Conservation (phyloP, 1,284 basidiomycete genomes). For the Ceratobasidium sp. region DNA sequence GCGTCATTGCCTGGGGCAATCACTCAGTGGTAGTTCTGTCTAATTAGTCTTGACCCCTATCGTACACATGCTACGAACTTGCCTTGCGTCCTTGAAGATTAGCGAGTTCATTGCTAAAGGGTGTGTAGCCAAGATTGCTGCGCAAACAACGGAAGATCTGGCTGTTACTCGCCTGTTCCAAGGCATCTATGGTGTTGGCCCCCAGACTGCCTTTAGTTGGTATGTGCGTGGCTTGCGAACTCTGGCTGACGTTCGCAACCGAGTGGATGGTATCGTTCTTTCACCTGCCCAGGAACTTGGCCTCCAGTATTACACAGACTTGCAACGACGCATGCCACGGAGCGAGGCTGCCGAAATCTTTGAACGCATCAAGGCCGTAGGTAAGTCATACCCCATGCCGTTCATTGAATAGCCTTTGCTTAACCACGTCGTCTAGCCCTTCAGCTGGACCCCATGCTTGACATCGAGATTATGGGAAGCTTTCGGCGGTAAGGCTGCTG, state of each 20-base stretch:
- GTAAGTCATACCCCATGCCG: slow-evolving; percentile 52
- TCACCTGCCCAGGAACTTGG: slow-evolving; percentile 74
- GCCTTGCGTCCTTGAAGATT: slow-evolving; percentile 57
- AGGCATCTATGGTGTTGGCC: slow-evolving; percentile 84
- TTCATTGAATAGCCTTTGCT: slow-evolving; percentile 12
- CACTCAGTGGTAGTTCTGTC: slow-evolving; percentile 16
- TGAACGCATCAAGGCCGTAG: slow-evolving; percentile 69
- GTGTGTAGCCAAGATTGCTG: slow-evolving; percentile 65
- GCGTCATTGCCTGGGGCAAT: slow-evolving; percentile 39
- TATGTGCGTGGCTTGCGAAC: slow-evolving; percentile 77
- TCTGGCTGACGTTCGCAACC: slow-evolving; percentile 69
- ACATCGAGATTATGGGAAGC: slow-evolving; percentile 87
- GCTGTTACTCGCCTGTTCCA: slow-evolving; percentile 63
- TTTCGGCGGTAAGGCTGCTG: slow-evolving; percentile 66
- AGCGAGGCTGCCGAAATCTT: slow-evolving; percentile 76
- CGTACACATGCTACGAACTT: slow-evolving; percentile 24
- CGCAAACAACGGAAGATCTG: slow-evolving; percentile 63
- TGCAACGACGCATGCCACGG: slow-evolving; percentile 81
- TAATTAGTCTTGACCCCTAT: slow-evolving; percentile 31
- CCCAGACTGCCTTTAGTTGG: slow-evolving; percentile 69
- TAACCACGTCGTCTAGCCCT: slow-evolving; percentile 58
- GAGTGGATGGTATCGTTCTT: slow-evolving; percentile 67
- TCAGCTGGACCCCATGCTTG: slow-evolving; percentile 70
- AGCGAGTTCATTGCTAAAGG: slow-evolving; percentile 78
- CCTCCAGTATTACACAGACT: slow-evolving; percentile 75